phyloP scores from a whole-genome alignment of 2,329 filamentous ascomycete species.

The Didymosphaeria variabile region DNA sequence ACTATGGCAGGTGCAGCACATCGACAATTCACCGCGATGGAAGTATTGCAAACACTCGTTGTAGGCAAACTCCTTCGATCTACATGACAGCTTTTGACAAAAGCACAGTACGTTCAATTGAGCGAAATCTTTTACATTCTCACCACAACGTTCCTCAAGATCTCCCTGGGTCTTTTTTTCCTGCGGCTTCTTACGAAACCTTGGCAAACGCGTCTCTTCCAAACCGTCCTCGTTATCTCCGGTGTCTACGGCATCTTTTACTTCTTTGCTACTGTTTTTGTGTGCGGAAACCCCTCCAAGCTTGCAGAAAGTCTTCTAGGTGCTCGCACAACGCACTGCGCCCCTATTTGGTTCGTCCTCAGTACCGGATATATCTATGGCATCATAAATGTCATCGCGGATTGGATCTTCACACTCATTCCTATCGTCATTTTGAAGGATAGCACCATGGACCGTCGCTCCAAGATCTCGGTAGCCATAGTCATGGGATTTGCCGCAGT shows the following conservation, averaged over 20 bases:
- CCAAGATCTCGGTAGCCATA: constrained; percentile 57
- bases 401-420: constrained; percentile 48
- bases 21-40: constrained; percentile 20
- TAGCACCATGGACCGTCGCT: constrained; percentile 54
- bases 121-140: constrained; percentile 63
- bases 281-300: constrained; percentile 40
- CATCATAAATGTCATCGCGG: constrained; percentile 41
- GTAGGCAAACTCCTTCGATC: constrained; percentile 20
- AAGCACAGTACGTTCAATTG: constrained; percentile 40
- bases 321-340: constrained; percentile 27
- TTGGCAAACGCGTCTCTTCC: constrained; percentile 42
- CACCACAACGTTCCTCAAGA: constrained; percentile 59
- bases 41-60: constrained; percentile 21
- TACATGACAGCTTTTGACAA: constrained; percentile 12
- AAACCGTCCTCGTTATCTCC: constrained; percentile 33
- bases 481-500: constrained; percentile 56
- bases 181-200: constrained; percentile 42
- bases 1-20: constrained; percentile 21
- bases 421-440: constrained; percentile 46
- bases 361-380: constrained; percentile 43
- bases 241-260: constrained; percentile 42
- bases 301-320: constrained; percentile 33
- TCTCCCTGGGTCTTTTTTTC: constrained; percentile 49
- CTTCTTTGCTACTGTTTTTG: constrained; percentile 38
- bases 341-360: constrained; percentile 34